phyloP scores from a whole-genome alignment of 768 basidiomycete genomes.

The Lyophyllum semitale region DNA sequence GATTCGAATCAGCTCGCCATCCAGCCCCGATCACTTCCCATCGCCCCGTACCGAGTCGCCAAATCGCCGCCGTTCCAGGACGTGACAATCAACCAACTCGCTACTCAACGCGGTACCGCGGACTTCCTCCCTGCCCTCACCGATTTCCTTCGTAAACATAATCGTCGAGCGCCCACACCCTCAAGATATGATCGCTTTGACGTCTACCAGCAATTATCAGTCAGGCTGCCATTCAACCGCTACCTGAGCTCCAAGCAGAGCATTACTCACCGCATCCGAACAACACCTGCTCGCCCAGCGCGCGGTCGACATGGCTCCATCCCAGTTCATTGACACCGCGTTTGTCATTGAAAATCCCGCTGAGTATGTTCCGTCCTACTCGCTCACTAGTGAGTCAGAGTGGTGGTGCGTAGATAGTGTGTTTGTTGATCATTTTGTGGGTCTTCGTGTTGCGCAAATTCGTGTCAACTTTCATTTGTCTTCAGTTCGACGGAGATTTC shows the following conservation, averaged over 20 bases:
- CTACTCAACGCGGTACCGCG: conserved; percentile 1
- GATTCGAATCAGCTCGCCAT: too few relatives aligned
- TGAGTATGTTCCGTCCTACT: neutral
- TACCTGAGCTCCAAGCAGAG: neutral
- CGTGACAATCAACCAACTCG: conserved; percentile 5
- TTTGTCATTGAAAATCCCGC: conserved; percentile 9
- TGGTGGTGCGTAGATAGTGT: too few relatives aligned
- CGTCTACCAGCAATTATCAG: conserved; percentile 4
- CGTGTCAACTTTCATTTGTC: conserved; percentile 18
- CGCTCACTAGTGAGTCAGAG: neutral
- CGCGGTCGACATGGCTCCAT: neutral
- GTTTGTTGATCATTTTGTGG: neutral
- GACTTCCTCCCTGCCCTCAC: conserved; percentile 12
- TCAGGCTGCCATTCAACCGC: conserved; percentile 3
- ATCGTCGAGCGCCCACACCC: neutral
- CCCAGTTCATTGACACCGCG: conserved; percentile 9
- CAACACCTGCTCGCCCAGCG: neutral
- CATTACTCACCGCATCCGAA: neutral
- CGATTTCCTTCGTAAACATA: conserved; percentile 6
- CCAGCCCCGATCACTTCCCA: too few relatives aligned
- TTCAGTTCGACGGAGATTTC: conserved; percentile 7
- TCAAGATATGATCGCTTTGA: conserved; percentile 10
- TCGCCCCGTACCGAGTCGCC: conserved; percentile 3
- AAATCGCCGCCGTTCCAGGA: conserved; percentile 10
- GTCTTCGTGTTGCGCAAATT: conserved; percentile 20